Evolutionary conservation across 176 grass and related monocot species (phyloP).

Genomic region (Leersia perrieri): DNA sequence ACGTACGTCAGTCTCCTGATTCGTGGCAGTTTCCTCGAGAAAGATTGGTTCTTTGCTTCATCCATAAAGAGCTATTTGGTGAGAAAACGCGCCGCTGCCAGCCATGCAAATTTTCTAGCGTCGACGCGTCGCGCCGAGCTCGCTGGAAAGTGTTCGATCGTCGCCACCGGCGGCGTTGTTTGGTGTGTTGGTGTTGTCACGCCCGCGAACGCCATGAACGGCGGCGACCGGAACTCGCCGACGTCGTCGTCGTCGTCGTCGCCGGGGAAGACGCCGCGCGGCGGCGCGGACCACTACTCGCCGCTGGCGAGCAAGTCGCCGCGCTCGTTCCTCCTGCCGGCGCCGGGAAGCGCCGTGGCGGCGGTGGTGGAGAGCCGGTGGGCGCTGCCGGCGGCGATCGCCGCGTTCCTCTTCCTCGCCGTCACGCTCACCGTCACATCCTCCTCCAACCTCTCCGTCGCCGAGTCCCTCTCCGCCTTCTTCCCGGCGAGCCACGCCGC

Average conservation of each 20-base stretch:
- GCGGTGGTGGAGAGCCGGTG: conserved; percentile 36
- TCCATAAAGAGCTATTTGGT: not conserved
- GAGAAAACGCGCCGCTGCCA: too few species aligned
- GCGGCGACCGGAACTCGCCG: conserved; percentile 12
- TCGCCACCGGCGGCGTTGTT: not conserved
- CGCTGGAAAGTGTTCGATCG: not conserved
- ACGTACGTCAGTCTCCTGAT: not conserved
- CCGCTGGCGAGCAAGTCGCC: conserved; percentile 21
- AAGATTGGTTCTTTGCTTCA: not conserved
- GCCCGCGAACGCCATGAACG: conserved; percentile 14
- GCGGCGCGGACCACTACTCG: not conserved
- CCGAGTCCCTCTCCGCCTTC: conserved; percentile 33
- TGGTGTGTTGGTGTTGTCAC: not conserved
- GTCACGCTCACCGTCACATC: conserved; percentile 36
- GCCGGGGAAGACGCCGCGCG: conserved; percentile 12
- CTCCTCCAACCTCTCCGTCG: not conserved
- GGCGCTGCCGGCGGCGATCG: conserved; percentile 27
- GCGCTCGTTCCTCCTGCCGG: not conserved
- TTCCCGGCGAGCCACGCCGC: conserved; percentile 8
- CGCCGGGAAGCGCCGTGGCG: not conserved
- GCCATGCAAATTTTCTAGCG: not conserved
- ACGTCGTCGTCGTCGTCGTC: conserved; percentile 41
- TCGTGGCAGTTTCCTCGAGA: not conserved
- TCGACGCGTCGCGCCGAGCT: not conserved
- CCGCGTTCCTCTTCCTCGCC: conserved; percentile 45